Base-by-base conservation (phyloP, 228 moss, liverwort and hornwort species). In the Sphagnum fallax region DNA sequence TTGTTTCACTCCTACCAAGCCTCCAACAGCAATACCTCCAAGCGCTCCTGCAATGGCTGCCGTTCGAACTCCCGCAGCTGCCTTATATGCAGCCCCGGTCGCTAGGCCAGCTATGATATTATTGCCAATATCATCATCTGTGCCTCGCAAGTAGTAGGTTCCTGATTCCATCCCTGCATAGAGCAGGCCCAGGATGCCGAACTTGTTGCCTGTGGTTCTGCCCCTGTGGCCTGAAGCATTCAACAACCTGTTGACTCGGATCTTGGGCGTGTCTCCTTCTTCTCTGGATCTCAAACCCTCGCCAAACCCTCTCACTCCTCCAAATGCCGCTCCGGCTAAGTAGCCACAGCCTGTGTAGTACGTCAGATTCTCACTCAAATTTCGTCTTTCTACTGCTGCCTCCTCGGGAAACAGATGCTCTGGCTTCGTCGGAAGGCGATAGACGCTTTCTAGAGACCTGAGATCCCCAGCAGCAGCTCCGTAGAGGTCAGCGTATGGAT, bases 321-420 rank as follows among this genome's bases (percentile, higher is more conserved):
- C 94, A 7, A 79, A 52, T 49, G 91, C 0, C 8, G 94, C 94
- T 12, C 94, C 94, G 8, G 71, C 64, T 49, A 89, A 78, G 48
- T 94, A 94, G 16, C 91, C 91, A 72, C 86, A 84, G 5, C 94
- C 94, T 47, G 94, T 94, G 72, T 94, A 91, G 32, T 94, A 94
- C 5, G 94, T 94, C 84, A 94, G 67, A 80, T 94, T 94, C 76
- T 94, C 94, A 76, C 91, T 94, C 94, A 88, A 94, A 79, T 88
- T 94, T 63, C 94, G 87, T 70, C 77, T 72, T 66, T 88, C 85
- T 73, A 89, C 79, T 6, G 75, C 81, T 11, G 89, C 91, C 64
- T 94, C 94, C 55, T 94, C 94, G 6, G 91, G 87, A 61, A 94
- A 94, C 64, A 94, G 62, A 82, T 87, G 86, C 79, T 94, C 94